Percentiles rank a stretch among this genome's conserved stretches.
Conservation (phyloP, 2,329 filamentous ascomycete species). For the Penicillium sp. region DNA sequence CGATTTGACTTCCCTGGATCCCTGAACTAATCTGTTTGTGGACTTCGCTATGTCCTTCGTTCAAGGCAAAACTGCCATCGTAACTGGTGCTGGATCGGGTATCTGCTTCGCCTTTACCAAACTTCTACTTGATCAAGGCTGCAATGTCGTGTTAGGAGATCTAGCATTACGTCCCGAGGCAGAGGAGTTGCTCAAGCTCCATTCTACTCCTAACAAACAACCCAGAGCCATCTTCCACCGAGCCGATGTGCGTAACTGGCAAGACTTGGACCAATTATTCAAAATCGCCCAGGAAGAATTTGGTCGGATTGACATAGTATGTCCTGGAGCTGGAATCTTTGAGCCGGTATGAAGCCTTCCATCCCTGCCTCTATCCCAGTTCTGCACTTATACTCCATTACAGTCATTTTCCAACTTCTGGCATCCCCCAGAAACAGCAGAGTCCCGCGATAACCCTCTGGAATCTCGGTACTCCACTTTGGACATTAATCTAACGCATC, state of each 20-base stretch:
- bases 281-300: not conserved
- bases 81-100: not conserved
- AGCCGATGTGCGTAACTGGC: not conserved
- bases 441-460: not conserved
- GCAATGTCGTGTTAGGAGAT: not conserved
- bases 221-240: not conserved
- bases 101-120: not conserved
- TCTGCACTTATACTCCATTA: not conserved
- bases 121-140: not conserved
- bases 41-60: not conserved
- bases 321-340: not conserved
- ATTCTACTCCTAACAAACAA: not conserved
- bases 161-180: constrained; percentile 1
- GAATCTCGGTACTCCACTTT: not conserved
- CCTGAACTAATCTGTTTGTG: not conserved
- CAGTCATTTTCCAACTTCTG: not conserved
- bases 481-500: not conserved
- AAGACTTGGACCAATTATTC: not conserved
- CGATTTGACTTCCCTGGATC: not conserved
- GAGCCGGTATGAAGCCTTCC: not conserved
- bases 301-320: not conserved
- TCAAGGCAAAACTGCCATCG: not conserved
- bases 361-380: not conserved
- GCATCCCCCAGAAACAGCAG: not conserved
- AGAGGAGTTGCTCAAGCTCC: not conserved